phyloP scores from a whole-genome alignment of 257 asterid species.

The Solanum phureja region DNA sequence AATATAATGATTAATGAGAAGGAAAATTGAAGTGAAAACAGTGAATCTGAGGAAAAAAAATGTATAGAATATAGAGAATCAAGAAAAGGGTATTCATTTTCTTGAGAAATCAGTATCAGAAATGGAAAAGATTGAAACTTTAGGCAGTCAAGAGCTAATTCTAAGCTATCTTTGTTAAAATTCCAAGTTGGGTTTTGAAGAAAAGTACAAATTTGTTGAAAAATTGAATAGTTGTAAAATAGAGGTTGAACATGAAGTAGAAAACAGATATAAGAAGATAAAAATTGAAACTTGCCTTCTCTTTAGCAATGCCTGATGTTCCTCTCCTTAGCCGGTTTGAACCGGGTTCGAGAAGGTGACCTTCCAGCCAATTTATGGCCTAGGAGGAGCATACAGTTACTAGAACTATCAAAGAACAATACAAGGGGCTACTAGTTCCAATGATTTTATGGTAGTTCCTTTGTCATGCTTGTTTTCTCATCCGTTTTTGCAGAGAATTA shows the following conservation, averaged over 20 bases:
- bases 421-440: constrained; percentile 15
- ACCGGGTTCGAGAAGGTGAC: background rate
- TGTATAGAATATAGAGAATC: background rate
- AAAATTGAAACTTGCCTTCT: background rate
- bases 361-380: constrained; percentile 27
- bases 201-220: background rate
- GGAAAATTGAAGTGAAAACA: background rate
- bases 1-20: background rate
- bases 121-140: background rate
- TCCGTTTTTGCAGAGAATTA: no score
- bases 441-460: no score
- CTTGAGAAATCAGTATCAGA: background rate
- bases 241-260: constrained; percentile 19
- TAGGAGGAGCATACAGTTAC: constrained; percentile 52
- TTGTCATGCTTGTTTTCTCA: no score
- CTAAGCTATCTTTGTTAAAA: background rate
- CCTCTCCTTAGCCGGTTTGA: background rate
- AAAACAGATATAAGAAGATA: constrained; percentile 44
- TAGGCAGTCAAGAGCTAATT: background rate
- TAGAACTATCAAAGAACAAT: constrained; percentile 3
- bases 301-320: background rate
- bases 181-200: background rate
- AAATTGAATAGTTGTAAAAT: constrained; percentile 41
- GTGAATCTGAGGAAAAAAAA: background rate
- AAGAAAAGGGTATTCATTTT: background rate